These are phyloP conservation scores for Myxozyma monticola DNA, from an alignment of 805 yeast genomes.

Conservation along the genomic window DNA sequence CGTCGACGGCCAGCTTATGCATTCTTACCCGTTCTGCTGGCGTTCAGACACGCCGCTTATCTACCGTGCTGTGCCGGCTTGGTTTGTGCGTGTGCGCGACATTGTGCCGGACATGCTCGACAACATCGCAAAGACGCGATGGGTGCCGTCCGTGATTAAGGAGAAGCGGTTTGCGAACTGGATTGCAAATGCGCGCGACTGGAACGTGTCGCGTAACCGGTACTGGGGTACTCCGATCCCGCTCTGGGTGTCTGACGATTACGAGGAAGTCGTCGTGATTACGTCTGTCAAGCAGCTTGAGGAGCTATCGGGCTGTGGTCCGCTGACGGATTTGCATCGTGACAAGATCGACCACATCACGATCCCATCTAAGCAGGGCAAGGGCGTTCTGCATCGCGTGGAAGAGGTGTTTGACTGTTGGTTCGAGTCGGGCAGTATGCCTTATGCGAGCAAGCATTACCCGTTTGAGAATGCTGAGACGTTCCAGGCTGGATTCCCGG, in stretches of 20 bases:
- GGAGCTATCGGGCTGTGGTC: conserved; percentile 71
- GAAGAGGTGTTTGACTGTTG: conserved; percentile 99
- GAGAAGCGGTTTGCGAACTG: conserved; percentile 96
- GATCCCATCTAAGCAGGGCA: conserved; percentile 88
- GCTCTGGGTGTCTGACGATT: conserved; percentile 93
- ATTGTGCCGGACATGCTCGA: conserved; percentile 85
- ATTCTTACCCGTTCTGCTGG: conserved; percentile 99
- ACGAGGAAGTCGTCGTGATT: conserved; percentile 86
- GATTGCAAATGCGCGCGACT: conserved; percentile 98
- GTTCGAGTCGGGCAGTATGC: conserved; percentile 99
- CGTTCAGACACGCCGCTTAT: conserved; percentile 97
- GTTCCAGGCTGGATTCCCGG: conserved; percentile 82
- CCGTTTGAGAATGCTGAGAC: conserved; percentile 84
- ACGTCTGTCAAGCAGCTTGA: conserved; percentile 88
- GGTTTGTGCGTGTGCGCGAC: conserved; percentile 92
- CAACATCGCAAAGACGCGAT: conserved; percentile 80
- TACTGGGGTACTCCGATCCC: conserved; percentile 99
- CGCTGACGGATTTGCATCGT: conserved; percentile 90
- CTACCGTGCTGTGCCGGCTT: conserved; percentile 96
- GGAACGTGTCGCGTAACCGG: conserved; percentile 98
- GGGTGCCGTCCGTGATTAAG: conserved; percentile 92
- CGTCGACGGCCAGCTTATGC: conserved; percentile 79
- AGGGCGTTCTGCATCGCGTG: conserved; percentile 81
- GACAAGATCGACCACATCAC: conserved; percentile 88
- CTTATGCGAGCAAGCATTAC: conserved; percentile 93